These are phyloP conservation scores for Neofusicoccum parvum DNA, from an alignment of 2,329 filamentous ascomycete species.

Conservation along the genomic window DNA sequence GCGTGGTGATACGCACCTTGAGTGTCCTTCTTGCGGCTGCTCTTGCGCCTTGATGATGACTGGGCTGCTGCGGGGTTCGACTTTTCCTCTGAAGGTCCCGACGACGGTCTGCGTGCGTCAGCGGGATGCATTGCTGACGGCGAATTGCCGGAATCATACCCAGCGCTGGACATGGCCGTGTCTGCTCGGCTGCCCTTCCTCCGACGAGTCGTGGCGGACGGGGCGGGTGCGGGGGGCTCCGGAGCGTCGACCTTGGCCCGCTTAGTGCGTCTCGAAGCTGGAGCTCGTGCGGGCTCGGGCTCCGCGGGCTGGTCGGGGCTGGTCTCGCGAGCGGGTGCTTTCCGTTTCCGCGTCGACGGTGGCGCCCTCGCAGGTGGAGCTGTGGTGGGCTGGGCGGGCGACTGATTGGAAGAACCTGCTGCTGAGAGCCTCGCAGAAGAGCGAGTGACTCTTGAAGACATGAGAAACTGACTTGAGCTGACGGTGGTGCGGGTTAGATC, in stretches of 20 bases:
- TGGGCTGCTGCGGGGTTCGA: conserved; percentile 56
- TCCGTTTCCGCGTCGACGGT: conserved; percentile 71
- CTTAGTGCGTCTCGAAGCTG: conserved; percentile 44
- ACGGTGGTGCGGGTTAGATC: conserved; percentile 33
- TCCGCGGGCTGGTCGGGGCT: conserved; percentile 52
- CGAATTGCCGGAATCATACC: conserved; percentile 53
- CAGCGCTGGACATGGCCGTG: conserved; percentile 72
- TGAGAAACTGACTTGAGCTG: conserved; percentile 62
- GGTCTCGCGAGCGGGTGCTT: conserved; percentile 56
- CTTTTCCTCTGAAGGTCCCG: conserved; percentile 65
- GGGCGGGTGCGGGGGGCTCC: conserved; percentile 42
- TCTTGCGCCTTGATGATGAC: conserved; percentile 73
- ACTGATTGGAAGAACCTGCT: conserved; percentile 57
- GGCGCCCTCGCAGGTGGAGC: conserved; percentile 47
- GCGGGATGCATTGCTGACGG: conserved; percentile 23
- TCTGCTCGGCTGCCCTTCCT: conserved; percentile 61
- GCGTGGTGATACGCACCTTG: conserved; percentile 49
- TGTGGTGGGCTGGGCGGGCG: conserved; percentile 45
- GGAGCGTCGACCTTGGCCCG: conserved; percentile 67
- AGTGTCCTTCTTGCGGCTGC: conserved; percentile 68
- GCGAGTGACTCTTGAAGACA: conserved; percentile 96
- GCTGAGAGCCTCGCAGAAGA: conserved; percentile 90
- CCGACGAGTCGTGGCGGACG: conserved; percentile 49
- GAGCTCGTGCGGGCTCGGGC: conserved; percentile 36
- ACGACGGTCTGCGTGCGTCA: conserved; percentile 56